Conservation (phyloP, 176 grass and related monocot species). For the Ensete ventricosum region DNA sequence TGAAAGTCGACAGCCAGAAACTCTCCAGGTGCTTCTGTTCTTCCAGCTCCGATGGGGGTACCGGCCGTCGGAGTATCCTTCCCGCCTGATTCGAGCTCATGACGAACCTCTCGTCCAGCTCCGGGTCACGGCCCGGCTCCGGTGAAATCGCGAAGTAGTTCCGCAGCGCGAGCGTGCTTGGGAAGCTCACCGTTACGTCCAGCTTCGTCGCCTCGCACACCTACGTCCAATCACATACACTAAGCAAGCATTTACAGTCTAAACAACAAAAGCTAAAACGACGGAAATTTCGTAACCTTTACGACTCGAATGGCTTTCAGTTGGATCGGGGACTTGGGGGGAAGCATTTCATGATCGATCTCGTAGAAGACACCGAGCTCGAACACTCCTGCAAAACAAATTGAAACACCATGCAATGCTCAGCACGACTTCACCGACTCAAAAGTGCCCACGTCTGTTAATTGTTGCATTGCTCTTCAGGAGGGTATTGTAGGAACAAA, state of each 20-base stretch:
- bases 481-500: not conserved
- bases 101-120: constrained; percentile 77
- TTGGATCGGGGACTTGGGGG: constrained; percentile 64
- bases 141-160: constrained; percentile 45
- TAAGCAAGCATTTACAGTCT: not conserved
- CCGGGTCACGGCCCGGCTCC: constrained; percentile 24
- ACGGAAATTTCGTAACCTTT: constrained; percentile 24
- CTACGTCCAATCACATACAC: constrained; percentile 8
- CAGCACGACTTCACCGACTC: not conserved
- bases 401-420: not conserved
- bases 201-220: constrained; percentile 44
- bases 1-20: constrained; percentile 41
- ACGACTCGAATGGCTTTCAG: constrained; percentile 65
- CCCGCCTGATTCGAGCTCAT: constrained; percentile 62
- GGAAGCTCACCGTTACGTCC: constrained; percentile 66
- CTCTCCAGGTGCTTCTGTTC: constrained; percentile 39
- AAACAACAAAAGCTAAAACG: not conserved
- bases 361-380: constrained; percentile 49
- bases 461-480: not conserved
- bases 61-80: constrained; percentile 31
- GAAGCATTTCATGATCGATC: constrained; percentile 66
- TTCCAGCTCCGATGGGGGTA: constrained; percentile 23
- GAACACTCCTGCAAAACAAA: not conserved
- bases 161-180: constrained; percentile 36
- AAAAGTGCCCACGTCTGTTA: not conserved